phyloP scores from a whole-genome alignment of 768 basidiomycete genomes.

The Agaricus bisporus region DNA sequence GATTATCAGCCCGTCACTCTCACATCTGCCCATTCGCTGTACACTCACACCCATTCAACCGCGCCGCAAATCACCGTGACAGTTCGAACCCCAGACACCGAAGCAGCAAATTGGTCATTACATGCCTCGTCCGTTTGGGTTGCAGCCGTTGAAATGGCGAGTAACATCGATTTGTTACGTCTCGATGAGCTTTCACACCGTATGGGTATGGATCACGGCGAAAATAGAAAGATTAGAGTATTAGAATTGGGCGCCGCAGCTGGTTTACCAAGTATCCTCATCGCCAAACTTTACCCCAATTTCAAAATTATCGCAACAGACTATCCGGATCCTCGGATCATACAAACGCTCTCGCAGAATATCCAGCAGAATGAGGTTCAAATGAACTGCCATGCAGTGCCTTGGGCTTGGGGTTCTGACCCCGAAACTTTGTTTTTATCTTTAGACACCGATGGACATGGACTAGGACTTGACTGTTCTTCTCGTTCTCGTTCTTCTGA shows the following conservation, averaged over 20 bases:
- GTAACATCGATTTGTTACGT: slow-evolving; percentile 47
- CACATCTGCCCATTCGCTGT: slow-evolving; percentile 47
- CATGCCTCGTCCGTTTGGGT: slow-evolving; percentile 78
- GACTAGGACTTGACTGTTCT: not conserved
- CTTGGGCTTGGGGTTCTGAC: slow-evolving; percentile 65
- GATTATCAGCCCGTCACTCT: slow-evolving; percentile 55
- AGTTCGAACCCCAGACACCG: slow-evolving; percentile 58
- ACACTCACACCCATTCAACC: slow-evolving; percentile 33
- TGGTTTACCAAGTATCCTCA: slow-evolving; percentile 65
- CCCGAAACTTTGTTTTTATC: slow-evolving; percentile 12
- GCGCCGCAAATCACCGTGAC: slow-evolving; percentile 27
- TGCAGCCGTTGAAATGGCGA: slow-evolving; percentile 60
- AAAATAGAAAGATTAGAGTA: slow-evolving; percentile 21
- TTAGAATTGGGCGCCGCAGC: slow-evolving; percentile 74
- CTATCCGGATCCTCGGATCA: slow-evolving; percentile 63
- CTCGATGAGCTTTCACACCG: slow-evolving; percentile 20
- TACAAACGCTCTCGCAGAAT: slow-evolving; percentile 53
- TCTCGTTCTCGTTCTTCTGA: too few relatives aligned
- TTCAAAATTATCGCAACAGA: slow-evolving; percentile 52
- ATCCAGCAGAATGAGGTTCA: slow-evolving; percentile 43
- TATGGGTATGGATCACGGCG: slow-evolving; percentile 7
- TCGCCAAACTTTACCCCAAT: slow-evolving; percentile 43
- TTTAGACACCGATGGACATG: slow-evolving; percentile 15
- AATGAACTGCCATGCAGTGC: slow-evolving; percentile 41
- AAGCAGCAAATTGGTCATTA: slow-evolving; percentile 63